Evolutionary conservation across 2,329 filamentous ascomycete genomes (phyloP).

Genomic region (Laburnicola sp.): DNA sequence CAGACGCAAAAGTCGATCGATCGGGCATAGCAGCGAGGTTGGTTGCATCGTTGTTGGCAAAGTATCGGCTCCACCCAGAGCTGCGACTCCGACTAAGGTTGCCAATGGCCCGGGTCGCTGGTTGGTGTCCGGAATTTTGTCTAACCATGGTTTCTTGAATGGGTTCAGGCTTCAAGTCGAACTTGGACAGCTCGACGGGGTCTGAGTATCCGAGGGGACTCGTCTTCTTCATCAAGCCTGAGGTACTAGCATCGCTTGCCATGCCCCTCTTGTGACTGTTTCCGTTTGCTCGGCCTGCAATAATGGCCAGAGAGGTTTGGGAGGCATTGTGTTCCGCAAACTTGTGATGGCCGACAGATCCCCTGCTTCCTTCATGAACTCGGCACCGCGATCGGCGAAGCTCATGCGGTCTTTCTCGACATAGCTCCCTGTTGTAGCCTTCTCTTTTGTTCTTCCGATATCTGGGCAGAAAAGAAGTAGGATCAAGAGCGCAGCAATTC

Average conservation of each 20-base stretch:
- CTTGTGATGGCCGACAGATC: slow-evolving; percentile 40
- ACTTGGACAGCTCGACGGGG: slow-evolving; percentile 51
- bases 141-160: slow-evolving; percentile 37
- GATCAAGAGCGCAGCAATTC: slow-evolving; percentile 70
- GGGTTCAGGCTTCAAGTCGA: slow-evolving; percentile 45
- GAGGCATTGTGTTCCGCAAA: slow-evolving; percentile 42
- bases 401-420: slow-evolving; percentile 51
- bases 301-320: slow-evolving; percentile 52
- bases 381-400: slow-evolving; percentile 56
- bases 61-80: slow-evolving; percentile 78
- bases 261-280: slow-evolving; percentile 54
- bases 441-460: slow-evolving; percentile 63
- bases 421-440: slow-evolving; percentile 62
- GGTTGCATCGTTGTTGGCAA: slow-evolving; percentile 69
- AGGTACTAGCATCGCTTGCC: slow-evolving; percentile 62
- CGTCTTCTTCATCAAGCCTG: slow-evolving; percentile 62
- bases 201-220: slow-evolving; percentile 46
- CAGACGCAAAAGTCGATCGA: slow-evolving; percentile 44
- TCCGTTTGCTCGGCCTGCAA: slow-evolving; percentile 60
- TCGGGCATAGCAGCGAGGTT: slow-evolving; percentile 62
- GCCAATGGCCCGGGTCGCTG: slow-evolving; percentile 10
- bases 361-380: slow-evolving; percentile 57
- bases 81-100: slow-evolving; percentile 50
- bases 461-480: slow-evolving; percentile 68
- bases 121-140: slow-evolving; percentile 39